A percentile compares a stretch with the other conserved stretches of the same genome.
These are phyloP conservation scores for Sugiyamaella qingdaonensis DNA, from an alignment of 805 yeast species.

Conservation along the genomic window DNA sequence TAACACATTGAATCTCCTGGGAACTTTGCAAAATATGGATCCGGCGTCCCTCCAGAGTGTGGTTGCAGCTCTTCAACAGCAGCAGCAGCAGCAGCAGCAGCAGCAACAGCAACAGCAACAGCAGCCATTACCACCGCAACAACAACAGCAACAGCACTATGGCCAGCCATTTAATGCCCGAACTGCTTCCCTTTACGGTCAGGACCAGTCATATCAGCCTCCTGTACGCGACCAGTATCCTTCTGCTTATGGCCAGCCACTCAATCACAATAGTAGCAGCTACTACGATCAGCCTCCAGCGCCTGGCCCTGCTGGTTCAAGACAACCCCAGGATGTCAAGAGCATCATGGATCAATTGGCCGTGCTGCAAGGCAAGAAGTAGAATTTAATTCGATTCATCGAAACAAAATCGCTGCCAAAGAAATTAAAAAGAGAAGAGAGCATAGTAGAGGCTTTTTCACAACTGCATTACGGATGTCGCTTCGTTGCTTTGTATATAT, in stretches of 20 bases:
- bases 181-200: not conserved
- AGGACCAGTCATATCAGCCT: constrained; percentile 2
- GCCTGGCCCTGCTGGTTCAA: constrained; percentile 8
- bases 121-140: constrained; percentile 5
- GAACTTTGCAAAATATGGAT: constrained; percentile 68
- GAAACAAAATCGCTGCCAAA: not conserved
- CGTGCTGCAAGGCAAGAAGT: constrained; percentile 18
- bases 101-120: constrained; percentile 8
- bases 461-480: no score
- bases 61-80: constrained; percentile 35
- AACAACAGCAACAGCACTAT: constrained; percentile 4
- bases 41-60: constrained; percentile 69
- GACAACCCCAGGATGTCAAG: constrained; percentile 21
- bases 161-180: not conserved
- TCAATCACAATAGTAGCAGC: not conserved
- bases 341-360: constrained; percentile 26
- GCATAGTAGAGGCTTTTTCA: no score
- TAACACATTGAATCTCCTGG: constrained; percentile 17
- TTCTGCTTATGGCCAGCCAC: not conserved
- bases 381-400: not conserved
- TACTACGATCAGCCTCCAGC: not conserved
- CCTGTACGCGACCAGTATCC: not conserved
- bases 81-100: constrained; percentile 15
- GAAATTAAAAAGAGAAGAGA: no score
- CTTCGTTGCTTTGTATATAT: constrained; percentile 2